Percentiles rank a stretch among this genome's conserved stretches.
phyloP scores from a whole-genome alignment of 257 asterid species.

The Cruciata laevipes region DNA sequence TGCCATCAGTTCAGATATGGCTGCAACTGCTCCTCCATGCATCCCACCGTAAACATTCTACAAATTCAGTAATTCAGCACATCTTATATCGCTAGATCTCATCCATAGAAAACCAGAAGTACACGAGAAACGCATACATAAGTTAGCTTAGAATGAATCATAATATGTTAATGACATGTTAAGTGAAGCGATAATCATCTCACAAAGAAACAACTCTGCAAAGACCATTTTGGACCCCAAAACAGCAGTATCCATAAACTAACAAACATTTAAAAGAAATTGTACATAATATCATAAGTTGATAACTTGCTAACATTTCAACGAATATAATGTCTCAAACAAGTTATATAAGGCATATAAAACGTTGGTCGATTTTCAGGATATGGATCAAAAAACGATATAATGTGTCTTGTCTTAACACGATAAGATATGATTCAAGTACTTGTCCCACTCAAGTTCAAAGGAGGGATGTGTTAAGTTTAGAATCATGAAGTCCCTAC shows the following conservation, averaged over 20 bases:
- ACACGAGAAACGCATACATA: background rate
- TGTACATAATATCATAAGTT: too few species aligned
- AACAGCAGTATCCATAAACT: too few species aligned
- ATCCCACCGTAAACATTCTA: conserved; percentile 63
- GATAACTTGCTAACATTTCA: background rate
- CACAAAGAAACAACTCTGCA: background rate
- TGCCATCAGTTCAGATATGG: conserved; percentile 62
- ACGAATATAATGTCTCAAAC: background rate
- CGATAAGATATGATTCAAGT: too few species aligned
- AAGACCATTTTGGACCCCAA: background rate
- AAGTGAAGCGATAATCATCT: background rate
- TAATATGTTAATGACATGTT: background rate
- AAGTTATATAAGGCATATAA: background rate
- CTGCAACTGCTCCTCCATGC: conserved; percentile 90
- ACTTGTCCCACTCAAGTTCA: too few species aligned
- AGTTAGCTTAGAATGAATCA: background rate
- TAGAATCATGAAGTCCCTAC: too few species aligned
- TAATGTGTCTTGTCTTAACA: too few species aligned
- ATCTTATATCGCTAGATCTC: background rate
- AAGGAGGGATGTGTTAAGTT: too few species aligned
- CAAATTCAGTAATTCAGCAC: conserved; percentile 4
- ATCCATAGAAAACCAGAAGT: background rate
- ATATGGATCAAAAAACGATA: too few species aligned
- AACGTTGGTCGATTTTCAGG: too few species aligned
- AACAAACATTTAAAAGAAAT: too few species aligned